These are phyloP conservation scores for Byssoonygena ceratinophila DNA, from an alignment of 2,329 filamentous ascomycete species.

Conservation along the genomic window DNA sequence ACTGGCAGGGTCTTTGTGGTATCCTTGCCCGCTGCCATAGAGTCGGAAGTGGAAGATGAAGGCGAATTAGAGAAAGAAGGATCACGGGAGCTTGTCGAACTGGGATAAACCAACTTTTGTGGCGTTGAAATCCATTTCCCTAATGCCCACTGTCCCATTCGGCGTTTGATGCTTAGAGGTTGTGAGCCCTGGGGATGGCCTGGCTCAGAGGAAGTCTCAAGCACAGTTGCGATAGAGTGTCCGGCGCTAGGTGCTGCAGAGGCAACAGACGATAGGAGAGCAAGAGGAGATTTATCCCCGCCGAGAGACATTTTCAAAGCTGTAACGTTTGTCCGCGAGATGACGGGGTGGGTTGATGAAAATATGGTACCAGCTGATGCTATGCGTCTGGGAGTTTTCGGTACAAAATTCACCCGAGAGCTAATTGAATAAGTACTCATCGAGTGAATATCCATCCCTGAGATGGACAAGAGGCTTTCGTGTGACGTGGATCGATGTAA, in stretches of 20 bases:
- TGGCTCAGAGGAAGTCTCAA: constrained; percentile 45
- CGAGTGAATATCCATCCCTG: constrained; percentile 83
- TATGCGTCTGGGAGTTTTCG: constrained; percentile 37
- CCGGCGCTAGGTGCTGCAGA: constrained; percentile 18
- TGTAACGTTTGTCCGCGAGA: constrained; percentile 31
- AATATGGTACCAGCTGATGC: constrained; percentile 35
- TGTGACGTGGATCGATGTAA: constrained; percentile 50
- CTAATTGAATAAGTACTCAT: constrained; percentile 57
- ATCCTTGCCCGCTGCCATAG: background rate
- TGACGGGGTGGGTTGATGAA: constrained; percentile 30
- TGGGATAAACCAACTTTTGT: background rate
- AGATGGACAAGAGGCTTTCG: constrained; percentile 78
- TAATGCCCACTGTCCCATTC: constrained; percentile 13
- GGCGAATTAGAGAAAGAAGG: background rate
- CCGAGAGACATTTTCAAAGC: constrained; percentile 24
- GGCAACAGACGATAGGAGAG: constrained; percentile 31
- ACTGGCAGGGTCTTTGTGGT: constrained; percentile 19
- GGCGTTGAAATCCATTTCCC: constrained; percentile 7
- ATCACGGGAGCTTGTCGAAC: background rate
- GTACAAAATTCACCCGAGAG: constrained; percentile 35
- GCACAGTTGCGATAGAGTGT: constrained; percentile 12
- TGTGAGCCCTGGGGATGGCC: constrained; percentile 40
- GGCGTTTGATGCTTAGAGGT: constrained; percentile 9
- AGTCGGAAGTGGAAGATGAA: constrained; percentile 8
- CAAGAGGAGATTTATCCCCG: constrained; percentile 22